Conservation (phyloP, 2,329 filamentous ascomycete genomes). For the Trichoderma atroviride region DNA sequence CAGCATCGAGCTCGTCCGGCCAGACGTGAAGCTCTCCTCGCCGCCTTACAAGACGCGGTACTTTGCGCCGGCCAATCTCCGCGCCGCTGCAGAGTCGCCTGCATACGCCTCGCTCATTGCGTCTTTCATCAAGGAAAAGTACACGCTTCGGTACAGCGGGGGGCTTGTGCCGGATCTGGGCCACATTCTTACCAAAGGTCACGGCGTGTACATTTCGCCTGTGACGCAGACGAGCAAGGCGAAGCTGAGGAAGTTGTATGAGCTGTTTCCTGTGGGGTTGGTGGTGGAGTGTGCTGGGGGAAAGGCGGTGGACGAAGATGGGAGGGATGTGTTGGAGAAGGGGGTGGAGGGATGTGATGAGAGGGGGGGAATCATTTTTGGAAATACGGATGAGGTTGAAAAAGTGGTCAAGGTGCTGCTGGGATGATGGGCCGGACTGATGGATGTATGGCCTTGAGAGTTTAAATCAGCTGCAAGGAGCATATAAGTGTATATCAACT, state of each 20-base stretch:
- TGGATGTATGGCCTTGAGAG: neutral
- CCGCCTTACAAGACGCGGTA: slow-evolving; percentile 54
- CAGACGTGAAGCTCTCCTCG: slow-evolving; percentile 42
- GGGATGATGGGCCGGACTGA: neutral
- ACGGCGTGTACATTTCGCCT: slow-evolving; percentile 63
- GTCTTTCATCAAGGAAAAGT: slow-evolving; percentile 54
- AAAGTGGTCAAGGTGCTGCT: slow-evolving; percentile 35
- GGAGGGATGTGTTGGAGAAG: slow-evolving; percentile 46
- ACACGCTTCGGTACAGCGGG: slow-evolving; percentile 63
- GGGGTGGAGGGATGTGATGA: slow-evolving; percentile 50
- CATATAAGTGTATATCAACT: neutral
- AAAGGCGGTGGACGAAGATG: slow-evolving; percentile 52
- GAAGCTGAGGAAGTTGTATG: slow-evolving; percentile 62
- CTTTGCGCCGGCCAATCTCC: slow-evolving; percentile 65
- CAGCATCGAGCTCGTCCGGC: slow-evolving; percentile 45
- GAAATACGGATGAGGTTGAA: slow-evolving; percentile 53
- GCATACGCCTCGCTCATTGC: slow-evolving; percentile 54
- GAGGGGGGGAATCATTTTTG: slow-evolving; percentile 54
- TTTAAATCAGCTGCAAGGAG: neutral
- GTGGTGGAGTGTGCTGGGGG: slow-evolving; percentile 64
- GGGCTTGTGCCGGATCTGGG: slow-evolving; percentile 64
- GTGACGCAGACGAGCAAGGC: slow-evolving; percentile 55
- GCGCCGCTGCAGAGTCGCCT: slow-evolving; percentile 55
- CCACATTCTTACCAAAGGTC: slow-evolving; percentile 62
- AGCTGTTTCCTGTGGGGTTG: slow-evolving; percentile 62